phyloP scores from a whole-genome alignment of 1,284 basidiomycete genomes.

The Tetrapyrgos nigripes region DNA sequence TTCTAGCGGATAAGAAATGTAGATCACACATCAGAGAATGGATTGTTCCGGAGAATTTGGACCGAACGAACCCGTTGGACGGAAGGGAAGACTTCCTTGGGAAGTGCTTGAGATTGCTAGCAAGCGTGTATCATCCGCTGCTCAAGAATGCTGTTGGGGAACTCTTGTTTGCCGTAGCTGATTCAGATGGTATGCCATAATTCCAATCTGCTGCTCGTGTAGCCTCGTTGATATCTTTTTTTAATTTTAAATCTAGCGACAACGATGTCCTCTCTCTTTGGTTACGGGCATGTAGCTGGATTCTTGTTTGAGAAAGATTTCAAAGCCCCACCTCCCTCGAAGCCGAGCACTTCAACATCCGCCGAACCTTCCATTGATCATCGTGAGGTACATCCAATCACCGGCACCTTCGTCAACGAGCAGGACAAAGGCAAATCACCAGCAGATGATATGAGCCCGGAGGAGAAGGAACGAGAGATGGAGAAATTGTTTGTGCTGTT shows the following conservation, averaged over 20 bases:
- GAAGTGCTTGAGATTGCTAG: slow-evolving; percentile 76
- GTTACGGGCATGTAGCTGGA: slow-evolving; percentile 88
- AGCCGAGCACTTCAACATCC: neutral
- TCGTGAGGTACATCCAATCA: slow-evolving; percentile 73
- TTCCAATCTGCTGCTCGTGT: slow-evolving; percentile 5
- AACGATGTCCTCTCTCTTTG: slow-evolving; percentile 9
- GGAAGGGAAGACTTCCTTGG: slow-evolving; percentile 76
- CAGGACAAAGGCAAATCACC: slow-evolving; percentile 31
- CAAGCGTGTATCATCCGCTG: slow-evolving; percentile 71
- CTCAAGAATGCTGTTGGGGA: slow-evolving; percentile 82
- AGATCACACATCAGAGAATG: slow-evolving; percentile 63
- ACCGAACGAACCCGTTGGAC: slow-evolving; percentile 79
- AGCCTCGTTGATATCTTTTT: slow-evolving; percentile 5
- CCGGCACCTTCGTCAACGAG: slow-evolving; percentile 70
- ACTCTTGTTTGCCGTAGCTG: slow-evolving; percentile 81
- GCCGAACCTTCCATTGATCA: neutral
- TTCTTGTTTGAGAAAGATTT: slow-evolving; percentile 91
- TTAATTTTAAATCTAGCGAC: neutral
- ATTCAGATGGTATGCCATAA: slow-evolving; percentile 75
- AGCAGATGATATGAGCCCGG: slow-evolving; percentile 78
- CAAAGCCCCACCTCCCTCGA: slow-evolving; percentile 43
- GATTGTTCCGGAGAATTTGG: slow-evolving; percentile 78
- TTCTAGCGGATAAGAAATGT: slow-evolving; percentile 63
- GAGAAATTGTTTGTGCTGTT: slow-evolving; percentile 93
- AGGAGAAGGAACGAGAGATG: slow-evolving; percentile 91